Conservation (phyloP, 352 stramenopile genomes). For the Pythium dissimile region DNA sequence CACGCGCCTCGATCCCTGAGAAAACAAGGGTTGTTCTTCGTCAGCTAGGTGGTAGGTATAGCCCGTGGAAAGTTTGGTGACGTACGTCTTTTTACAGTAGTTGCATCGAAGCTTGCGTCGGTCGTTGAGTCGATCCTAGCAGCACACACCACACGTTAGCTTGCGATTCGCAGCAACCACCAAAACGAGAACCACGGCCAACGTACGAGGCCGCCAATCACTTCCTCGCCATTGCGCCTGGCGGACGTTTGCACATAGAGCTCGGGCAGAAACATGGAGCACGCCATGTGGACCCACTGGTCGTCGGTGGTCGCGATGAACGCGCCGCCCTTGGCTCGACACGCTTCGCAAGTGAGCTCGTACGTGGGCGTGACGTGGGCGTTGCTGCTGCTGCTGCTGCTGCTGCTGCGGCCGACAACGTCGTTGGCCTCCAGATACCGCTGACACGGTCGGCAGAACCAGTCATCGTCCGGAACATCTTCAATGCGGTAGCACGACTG, state of each 20-base stretch:
- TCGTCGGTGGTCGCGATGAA: conserved; percentile 42
- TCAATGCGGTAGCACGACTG: conserved; percentile 78
- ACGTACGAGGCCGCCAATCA: conserved; percentile 51
- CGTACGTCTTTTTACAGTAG: conserved; percentile 66
- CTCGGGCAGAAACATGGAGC: conserved; percentile 79
- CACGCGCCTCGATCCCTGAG: conserved; percentile 65
- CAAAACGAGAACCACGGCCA: not conserved
- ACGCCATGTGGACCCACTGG: conserved; percentile 73
- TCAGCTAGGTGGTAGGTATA: too few relatives aligned
- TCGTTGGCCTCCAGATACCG: conserved; percentile 42
- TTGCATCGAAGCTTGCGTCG: conserved; percentile 63
- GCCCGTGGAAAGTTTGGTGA: not conserved
- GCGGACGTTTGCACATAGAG: conserved; percentile 37
- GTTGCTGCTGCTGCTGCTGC: too few relatives aligned
- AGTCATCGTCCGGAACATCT: conserved; percentile 65
- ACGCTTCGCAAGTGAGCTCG: conserved; percentile 53
- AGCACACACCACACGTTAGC: not conserved
- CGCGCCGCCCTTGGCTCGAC: conserved; percentile 46
- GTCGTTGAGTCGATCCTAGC: conserved; percentile 43
- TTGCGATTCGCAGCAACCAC: not conserved
- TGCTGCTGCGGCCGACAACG: too few relatives aligned
- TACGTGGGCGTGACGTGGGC: conserved; percentile 52
- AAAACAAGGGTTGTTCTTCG: too few relatives aligned
- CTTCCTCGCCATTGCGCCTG: conserved; percentile 38
- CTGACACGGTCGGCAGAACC: conserved; percentile 71